Evolutionary conservation across 2,329 filamentous ascomycete genomes (phyloP).

Genomic region (Verticillium zaregamsianum): DNA sequence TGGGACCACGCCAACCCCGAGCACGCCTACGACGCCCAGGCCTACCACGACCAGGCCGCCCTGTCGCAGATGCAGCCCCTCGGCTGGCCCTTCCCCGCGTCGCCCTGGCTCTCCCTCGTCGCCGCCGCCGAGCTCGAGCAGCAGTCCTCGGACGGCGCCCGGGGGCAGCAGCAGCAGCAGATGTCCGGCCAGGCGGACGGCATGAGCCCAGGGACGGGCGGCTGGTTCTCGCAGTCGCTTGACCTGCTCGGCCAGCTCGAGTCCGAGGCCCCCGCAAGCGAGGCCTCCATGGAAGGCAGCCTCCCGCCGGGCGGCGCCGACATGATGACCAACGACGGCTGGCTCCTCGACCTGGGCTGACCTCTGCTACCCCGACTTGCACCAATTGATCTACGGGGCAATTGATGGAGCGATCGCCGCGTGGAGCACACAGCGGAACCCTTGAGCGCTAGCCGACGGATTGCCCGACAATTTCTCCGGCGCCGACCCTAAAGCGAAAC

Average conservation of each 20-base stretch:
- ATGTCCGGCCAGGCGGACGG: background rate
- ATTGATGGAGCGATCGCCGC: background rate
- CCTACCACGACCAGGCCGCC: background rate
- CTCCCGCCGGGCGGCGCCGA: background rate
- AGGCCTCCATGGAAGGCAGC: background rate
- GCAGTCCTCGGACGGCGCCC: background rate
- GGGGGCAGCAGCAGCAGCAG: background rate
- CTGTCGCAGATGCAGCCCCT: background rate
- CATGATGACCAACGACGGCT: background rate
- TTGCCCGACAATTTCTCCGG: background rate
- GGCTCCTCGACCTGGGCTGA: background rate
- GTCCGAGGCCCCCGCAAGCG: background rate
- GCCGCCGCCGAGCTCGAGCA: slow-evolving; percentile 1
- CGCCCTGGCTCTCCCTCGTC: background rate
- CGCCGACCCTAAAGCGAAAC: background rate
- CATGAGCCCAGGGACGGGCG: background rate
- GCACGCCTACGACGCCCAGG: background rate
- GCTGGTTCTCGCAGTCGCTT: background rate
- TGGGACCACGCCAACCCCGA: slow-evolving; percentile 2
- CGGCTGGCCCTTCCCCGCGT: background rate
- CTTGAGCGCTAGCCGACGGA: background rate
- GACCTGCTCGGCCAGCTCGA: background rate
- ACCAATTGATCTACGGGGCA: too few relatives aligned
- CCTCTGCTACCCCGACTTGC: background rate
- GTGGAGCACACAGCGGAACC: background rate